These are phyloP conservation scores for Neoboletus magnificus DNA, from an alignment of 768 basidiomycete genomes.

Conservation along the genomic window DNA sequence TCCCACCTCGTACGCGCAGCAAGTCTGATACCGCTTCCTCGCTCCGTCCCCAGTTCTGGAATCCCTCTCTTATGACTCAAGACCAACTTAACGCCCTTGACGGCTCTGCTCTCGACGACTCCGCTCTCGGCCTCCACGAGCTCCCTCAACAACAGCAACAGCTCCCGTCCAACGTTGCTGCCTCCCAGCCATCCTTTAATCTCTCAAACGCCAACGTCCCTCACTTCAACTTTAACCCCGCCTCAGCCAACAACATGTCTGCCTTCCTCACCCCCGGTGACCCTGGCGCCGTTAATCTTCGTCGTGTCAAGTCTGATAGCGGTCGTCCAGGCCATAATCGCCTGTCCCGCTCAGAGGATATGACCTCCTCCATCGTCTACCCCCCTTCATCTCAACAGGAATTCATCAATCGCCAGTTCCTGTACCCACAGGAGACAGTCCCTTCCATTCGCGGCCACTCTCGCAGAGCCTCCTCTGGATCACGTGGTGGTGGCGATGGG, in stretches of 20 bases:
- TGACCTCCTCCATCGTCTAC: slow-evolving; percentile 33
- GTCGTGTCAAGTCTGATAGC: slow-evolving; percentile 49
- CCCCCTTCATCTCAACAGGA: slow-evolving; percentile 41
- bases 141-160: slow-evolving; percentile 29
- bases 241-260: slow-evolving; percentile 33
- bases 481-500: slow-evolving; percentile 30
- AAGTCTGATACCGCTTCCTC: slow-evolving; percentile 54
- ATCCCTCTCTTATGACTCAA: slow-evolving; percentile 36
- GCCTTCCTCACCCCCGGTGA: slow-evolving; percentile 38
- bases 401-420: slow-evolving; percentile 42
- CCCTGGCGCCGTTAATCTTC: slow-evolving; percentile 34
- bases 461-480: slow-evolving; percentile 42
- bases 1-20: slow-evolving; percentile 47
- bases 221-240: slow-evolving; percentile 36
- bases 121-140: slow-evolving; percentile 29
- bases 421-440: slow-evolving; percentile 39
- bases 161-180: slow-evolving; percentile 22
- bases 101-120: slow-evolving; percentile 38
- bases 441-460: slow-evolving; percentile 40
- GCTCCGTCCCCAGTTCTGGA: slow-evolving; percentile 55
- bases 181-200: slow-evolving; percentile 29
- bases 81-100: slow-evolving; percentile 35
- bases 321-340: slow-evolving; percentile 46
- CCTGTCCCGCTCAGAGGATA: slow-evolving; percentile 62
- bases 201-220: slow-evolving; percentile 23